Evolutionary conservation across 257 asterid genomes (phyloP), one percentile per base, ranked within the genome.

Genomic region (Catharanthus roseus): DNA sequence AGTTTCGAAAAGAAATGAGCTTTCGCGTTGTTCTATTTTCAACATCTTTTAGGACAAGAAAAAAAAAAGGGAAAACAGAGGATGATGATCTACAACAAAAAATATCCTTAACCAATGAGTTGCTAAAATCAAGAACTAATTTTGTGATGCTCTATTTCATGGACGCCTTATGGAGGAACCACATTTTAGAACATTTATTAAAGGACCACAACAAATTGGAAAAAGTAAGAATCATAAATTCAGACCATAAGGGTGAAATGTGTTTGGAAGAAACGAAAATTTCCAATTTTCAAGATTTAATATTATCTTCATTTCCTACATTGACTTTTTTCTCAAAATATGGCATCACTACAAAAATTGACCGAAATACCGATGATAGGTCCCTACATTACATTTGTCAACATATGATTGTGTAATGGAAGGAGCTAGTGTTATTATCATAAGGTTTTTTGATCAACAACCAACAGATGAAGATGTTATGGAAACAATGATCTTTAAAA

Each of bases 141-240:
- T 21, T 2, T 6, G 71, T 58, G 9, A 42, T 5, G 10, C 71
- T 26, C 21, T 13, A 53, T 28, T 67, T 67, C 49, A 28, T 67
- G 57, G 71, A 45, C 6, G 71, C 71, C 6, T 24, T 67, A 6
- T 67, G 71, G 71, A 45, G 71, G 56, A 47, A 50, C 42, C 71
- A 45, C 56, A 50, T 44, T 67, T 6, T 67, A 28, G 13, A 55
- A 50, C 71, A 67, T 50, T 24, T 67, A 28, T 15, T 67, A 3
- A 21, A 15, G 57, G 71, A 67, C 21, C 71, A 67, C 57, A 44
- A 42, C n/a, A 33, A 13, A 19, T 34, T 67, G 56, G 11, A 45
- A 33, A 21, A 24, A 3, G 2, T 42, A 26, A 45, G 15, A 67
- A 24, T 67, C 57, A n/a, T 21, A 21, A 57, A 67, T 45, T 50